phyloP scores from a whole-genome alignment of 202 grass and related monocot species.

The Zizania palustris region DNA sequence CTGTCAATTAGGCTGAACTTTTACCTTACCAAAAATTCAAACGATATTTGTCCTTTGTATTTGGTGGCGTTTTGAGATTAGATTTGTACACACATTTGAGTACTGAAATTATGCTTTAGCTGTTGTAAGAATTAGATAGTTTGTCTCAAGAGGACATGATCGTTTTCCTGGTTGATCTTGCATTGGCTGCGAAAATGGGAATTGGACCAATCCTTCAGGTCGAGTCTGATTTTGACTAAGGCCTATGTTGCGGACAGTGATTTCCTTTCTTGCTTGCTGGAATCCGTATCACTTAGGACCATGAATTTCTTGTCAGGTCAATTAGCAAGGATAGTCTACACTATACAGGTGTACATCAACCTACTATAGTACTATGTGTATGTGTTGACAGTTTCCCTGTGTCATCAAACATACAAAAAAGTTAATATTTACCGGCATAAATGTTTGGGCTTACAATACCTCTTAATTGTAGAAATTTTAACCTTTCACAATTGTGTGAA shows the following conservation, averaged over 20 bases:
- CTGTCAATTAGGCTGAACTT: too few species aligned
- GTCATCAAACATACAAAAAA: neutral
- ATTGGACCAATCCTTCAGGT: constrained; percentile 17
- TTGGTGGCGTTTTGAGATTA: too few species aligned
- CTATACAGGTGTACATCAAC: neutral
- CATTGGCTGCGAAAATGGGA: constrained; percentile 23
- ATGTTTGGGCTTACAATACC: neutral
- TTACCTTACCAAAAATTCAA: neutral
- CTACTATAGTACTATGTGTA: neutral
- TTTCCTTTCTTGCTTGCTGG: constrained; percentile 16
- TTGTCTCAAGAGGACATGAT: neutral
- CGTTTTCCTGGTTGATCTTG: constrained; percentile 29
- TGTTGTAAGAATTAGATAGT: neutral
- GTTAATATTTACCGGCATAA: neutral
- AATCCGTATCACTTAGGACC: neutral
- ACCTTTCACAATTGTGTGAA: neutral
- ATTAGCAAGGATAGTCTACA: neutral
- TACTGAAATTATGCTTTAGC: neutral
- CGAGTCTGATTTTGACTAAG: neutral
- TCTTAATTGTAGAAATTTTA: neutral
- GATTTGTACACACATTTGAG: too few species aligned
- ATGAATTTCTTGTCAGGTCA: constrained; percentile 17
- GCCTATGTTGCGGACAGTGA: neutral
- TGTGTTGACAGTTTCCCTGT: neutral
- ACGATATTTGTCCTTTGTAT: too few species aligned